Percentiles rank a stretch among this genome's conserved stretches.
Evolutionary conservation across 208 protist species (phyloP).

Genomic region (Crithidia brevicula): DNA sequence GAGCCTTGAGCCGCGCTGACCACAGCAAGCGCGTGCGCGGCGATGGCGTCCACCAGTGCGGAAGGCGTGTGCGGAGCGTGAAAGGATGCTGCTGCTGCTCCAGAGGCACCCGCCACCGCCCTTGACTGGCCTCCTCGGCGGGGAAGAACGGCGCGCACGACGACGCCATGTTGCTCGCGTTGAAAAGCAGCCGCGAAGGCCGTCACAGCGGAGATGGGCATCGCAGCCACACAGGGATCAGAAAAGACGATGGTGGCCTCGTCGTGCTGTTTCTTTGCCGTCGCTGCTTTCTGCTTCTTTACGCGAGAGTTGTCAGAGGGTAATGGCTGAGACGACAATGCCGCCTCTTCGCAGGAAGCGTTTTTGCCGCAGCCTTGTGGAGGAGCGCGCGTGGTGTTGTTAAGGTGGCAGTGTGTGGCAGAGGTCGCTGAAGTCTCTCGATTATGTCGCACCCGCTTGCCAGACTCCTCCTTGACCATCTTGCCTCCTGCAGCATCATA

Average conservation of each 20-base stretch:
- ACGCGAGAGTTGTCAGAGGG: not conserved
- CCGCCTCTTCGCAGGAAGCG: too few species aligned
- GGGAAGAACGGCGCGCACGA: not conserved
- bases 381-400: too few species aligned
- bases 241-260: conserved; percentile 10
- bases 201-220: not conserved
- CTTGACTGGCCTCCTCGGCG: too few species aligned
- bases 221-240: not conserved
- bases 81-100: not conserved
- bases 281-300: not conserved
- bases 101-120: not conserved
- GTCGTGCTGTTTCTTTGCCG: not conserved
- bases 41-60: not conserved
- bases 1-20: not conserved
- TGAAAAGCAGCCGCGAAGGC: not conserved
- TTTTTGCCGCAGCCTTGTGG: too few species aligned
- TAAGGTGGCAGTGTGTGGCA: too few species aligned
- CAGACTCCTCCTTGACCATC: too few species aligned
- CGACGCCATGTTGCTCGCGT: not conserved
- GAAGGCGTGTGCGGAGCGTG: not conserved
- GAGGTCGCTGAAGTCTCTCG: not conserved
- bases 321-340: too few species aligned
- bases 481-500: not conserved
- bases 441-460: not conserved
- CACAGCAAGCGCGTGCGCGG: not conserved